Evolutionary conservation across 2,329 filamentous ascomycete genomes (phyloP), one percentile per base, ranked within the genome.

Genomic region (Kalmusia sp.): DNA sequence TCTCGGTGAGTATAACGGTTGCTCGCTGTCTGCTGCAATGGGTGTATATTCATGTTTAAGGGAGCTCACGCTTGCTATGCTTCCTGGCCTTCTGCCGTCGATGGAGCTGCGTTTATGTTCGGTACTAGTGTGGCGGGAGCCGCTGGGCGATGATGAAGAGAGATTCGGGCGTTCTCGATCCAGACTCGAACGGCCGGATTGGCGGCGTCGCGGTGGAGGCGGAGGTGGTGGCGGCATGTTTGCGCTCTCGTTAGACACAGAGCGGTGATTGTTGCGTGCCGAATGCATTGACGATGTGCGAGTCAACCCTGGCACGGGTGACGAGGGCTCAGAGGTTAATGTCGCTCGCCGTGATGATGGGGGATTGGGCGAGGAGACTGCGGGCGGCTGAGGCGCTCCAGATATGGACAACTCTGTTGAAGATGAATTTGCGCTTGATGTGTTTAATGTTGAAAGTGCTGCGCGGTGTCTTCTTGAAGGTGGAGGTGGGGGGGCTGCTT

Each of bases 381-480:
- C 54, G 12, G 65, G 61, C 12, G 64, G 63, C 19, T 55, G 54
- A 6, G 63, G 60, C 4, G 51, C 55, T 27, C 61, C 56, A 5
- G 65, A 59, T 1, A 59, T 52, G 3, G 68, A 65, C 1, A 69
- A 57, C 33, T 72, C 67, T 6, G 66, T 69, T 7, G 62, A 64
- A 2, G 70, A 71, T 4, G 70, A 67, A 30, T 66, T 66, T 15
- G 64, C 59, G 45, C 66, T 69, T 6, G 67, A 63, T 15, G 59
- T 61, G 39, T 52, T 60, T 14, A 62, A 49, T 30, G 62, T 62
- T 27, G 64, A 52, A 4, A 70, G 45, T 31, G 64, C 54, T 11
- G 69, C 63, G 38, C 70, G 70, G 24, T 70, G 64, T n/a, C 71
- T 63, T n/a, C 69, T 62, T 8, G 63, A 60, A 8, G 71, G 71